Evolutionary conservation across 108 stramenopile species (phyloP).

Genomic region (Fistulifera pelliculosa): DNA sequence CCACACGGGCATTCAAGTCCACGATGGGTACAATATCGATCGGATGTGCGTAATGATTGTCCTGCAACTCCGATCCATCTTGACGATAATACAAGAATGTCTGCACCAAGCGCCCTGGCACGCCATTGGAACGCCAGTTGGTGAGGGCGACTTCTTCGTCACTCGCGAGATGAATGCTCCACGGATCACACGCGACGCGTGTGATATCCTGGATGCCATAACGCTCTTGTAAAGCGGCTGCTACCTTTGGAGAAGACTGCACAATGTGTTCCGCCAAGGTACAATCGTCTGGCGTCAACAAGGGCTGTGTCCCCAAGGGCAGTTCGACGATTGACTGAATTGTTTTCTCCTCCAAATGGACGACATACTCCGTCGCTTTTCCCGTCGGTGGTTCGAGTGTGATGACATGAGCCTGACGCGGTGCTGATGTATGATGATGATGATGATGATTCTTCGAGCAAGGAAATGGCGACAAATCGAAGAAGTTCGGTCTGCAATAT

Average conservation of each 20-base stretch:
- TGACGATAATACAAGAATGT: slow-evolving; percentile 53
- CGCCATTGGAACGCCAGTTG: slow-evolving; percentile 9
- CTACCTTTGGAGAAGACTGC: slow-evolving; percentile 25
- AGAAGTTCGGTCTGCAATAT: slow-evolving; percentile 1
- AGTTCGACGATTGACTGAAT: slow-evolving; percentile 20
- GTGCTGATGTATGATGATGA: no score
- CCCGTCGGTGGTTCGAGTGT: slow-evolving; percentile 35
- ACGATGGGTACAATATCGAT: slow-evolving; percentile 63
- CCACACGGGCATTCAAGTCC: slow-evolving; percentile 34
- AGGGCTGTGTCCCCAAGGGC: slow-evolving; percentile 40
- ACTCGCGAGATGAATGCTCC: slow-evolving; percentile 49
- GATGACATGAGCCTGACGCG: slow-evolving; percentile 32
- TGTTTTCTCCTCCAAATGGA: slow-evolving; percentile 7
- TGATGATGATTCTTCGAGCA: slow-evolving; percentile 18
- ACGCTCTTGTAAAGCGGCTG: slow-evolving; percentile 24
- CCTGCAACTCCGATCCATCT: slow-evolving; percentile 37
- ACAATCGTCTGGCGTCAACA: slow-evolving; percentile 72
- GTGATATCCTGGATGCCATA: slow-evolving; percentile 40
- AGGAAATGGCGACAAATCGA: slow-evolving; percentile 43
- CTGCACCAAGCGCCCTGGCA: slow-evolving; percentile 47
- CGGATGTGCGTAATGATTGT: slow-evolving; percentile 73
- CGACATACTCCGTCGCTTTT: slow-evolving; percentile 31
- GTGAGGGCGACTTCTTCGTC: slow-evolving; percentile 23
- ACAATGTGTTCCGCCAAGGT: slow-evolving; percentile 50
- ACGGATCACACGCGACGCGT: slow-evolving; percentile 48